phyloP scores from a whole-genome alignment of 2,329 filamentous ascomycete genomes.

The Pleomassaria siparia region DNA sequence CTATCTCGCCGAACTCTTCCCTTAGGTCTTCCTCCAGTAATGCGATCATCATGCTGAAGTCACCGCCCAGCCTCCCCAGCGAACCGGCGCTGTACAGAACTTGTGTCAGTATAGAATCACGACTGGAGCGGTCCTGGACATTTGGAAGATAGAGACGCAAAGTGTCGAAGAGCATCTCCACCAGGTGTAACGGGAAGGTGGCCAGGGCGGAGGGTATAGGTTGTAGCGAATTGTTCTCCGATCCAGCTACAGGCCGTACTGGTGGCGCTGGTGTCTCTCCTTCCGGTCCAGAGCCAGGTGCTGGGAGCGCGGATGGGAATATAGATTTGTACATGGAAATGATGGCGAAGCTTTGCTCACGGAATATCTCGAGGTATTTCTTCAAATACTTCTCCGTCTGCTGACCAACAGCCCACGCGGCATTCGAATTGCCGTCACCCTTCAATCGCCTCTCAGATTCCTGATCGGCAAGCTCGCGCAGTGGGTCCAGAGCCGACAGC shows the following conservation, averaged over 20 bases:
- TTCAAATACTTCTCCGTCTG: conserved; percentile 95
- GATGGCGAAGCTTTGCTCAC: conserved; percentile 95
- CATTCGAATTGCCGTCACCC: conserved; percentile 43
- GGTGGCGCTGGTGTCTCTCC: conserved; percentile 26
- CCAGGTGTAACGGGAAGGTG: conserved; percentile 81
- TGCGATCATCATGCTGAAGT: conserved; percentile 88
- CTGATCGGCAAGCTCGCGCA: conserved; percentile 87
- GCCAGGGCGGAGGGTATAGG: conserved; percentile 74
- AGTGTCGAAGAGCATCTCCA: conserved; percentile 77
- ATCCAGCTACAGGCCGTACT: conserved; percentile 19
- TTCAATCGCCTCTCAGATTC: conserved; percentile 59
- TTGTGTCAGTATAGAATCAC: conserved; percentile 88
- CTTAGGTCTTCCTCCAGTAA: conserved; percentile 52
- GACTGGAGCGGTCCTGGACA: conserved; percentile 73
- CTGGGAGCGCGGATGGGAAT: conserved; percentile 64
- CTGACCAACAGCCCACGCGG: conserved; percentile 69
- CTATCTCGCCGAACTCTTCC: conserved; percentile 39
- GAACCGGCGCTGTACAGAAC: conserved; percentile 92
- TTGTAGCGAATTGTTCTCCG: conserved; percentile 41
- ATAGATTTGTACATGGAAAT: conserved; percentile 93
- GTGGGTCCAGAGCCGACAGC: conserved; percentile 78
- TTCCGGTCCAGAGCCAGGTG: conserved; percentile 28
- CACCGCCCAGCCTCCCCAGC: conserved; percentile 83
- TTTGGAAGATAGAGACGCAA: conserved; percentile 76
- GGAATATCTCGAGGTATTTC: conserved; percentile 94